A percentile compares a stretch with the other conserved stretches of the same genome.
Conservation (phyloP, 1,284 basidiomycete genomes). For the Papiliotrema fonsecae region DNA sequence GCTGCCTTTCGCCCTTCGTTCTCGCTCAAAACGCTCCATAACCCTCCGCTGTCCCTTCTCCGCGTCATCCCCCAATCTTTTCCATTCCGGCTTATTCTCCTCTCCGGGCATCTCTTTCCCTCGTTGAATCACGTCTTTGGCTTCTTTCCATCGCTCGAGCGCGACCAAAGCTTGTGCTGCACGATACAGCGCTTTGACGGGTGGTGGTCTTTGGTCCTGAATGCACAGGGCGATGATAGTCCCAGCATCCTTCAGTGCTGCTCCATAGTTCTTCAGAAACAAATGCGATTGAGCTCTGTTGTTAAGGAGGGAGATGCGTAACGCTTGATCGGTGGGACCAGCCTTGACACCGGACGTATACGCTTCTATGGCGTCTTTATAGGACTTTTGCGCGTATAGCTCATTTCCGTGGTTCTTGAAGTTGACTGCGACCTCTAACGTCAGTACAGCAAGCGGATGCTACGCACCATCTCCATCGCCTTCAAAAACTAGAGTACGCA, state of each 20-base stretch:
- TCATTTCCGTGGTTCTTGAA: conserved; percentile 96
- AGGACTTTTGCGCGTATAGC: conserved; percentile 81
- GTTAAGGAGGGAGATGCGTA: conserved; percentile 69
- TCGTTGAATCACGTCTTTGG: conserved; percentile 68
- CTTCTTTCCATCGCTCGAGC: conserved; percentile 70
- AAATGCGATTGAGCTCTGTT: conserved; percentile 93
- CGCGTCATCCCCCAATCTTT: conserved; percentile 20
- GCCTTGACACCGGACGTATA: conserved; percentile 87
- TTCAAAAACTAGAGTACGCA: conserved; percentile 81
- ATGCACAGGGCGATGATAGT: conserved; percentile 62
- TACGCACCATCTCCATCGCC: conserved; percentile 80
- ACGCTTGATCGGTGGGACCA: conserved; percentile 59
- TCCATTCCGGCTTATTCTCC: conserved; percentile 24
- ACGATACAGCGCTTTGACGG: conserved; percentile 77
- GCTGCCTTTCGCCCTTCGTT: conserved; percentile 27
- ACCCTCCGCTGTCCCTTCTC: conserved; percentile 24
- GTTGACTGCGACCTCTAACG: conserved; percentile 76
- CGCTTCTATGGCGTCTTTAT: conserved; percentile 80
- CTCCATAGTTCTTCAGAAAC: conserved; percentile 82
- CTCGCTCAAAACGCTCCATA: conserved; percentile 32
- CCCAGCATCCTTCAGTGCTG: conserved; percentile 77
- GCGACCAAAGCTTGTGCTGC: conserved; percentile 69
- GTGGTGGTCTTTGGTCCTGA: conserved; percentile 39
- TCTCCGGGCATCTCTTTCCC: conserved; percentile 25
- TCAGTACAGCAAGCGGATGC: conserved; percentile 7